Evolutionary conservation across 2,329 filamentous ascomycete species (phyloP), one percentile per base, ranked within the genome.

Genomic region (Pseudofabraea citricarpa): DNA sequence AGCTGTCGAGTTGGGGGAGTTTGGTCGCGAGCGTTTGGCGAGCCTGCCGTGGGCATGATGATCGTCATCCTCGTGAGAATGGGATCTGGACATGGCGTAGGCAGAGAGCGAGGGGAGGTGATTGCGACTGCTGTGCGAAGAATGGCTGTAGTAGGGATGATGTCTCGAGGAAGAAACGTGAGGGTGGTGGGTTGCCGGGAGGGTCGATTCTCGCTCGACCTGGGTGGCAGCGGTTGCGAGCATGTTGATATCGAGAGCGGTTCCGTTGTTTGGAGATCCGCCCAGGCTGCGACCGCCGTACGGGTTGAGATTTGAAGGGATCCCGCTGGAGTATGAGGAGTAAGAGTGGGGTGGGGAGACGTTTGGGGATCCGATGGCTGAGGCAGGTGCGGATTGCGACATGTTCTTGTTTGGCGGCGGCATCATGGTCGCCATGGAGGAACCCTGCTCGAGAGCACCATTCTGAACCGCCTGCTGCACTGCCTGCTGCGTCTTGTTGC

Each of bases 261-360:
- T 43, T 5, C 56, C 55, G 29, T 55, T 57, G 48, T 67, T 67
- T 27, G 65, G 64, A 48, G 66, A 68, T 46, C 65, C 66, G 38
- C 66, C 63, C 38, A 62, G 52, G 53, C 65, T 67, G 41, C 74
- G 68, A 48, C 62, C 65, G n/a, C n/a, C n/a, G 58, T 77, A 78
- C 19, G 73, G 69, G 52, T 75, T 70, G 31, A 75, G 63, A 42
- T 60, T 57, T 10, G 68, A 66, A 46, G 67, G 67, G 19, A 63
- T 58, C 20, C 71, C 66, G 27, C 49, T 47, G 75, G 58, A 83
- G 78, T 68, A 94, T 68, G 64, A 87, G 66, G 67, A 89, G 71
- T 86, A 95, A 1, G 87, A 90, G 67, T 95, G 88, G 39, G 93
- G 91, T 38, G 93, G 93, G 16, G 91, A 97, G 40, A 96, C 88